These are phyloP conservation scores for Ruellia speciosa DNA, from an alignment of 305 asterid species.

Conservation along the genomic window DNA sequence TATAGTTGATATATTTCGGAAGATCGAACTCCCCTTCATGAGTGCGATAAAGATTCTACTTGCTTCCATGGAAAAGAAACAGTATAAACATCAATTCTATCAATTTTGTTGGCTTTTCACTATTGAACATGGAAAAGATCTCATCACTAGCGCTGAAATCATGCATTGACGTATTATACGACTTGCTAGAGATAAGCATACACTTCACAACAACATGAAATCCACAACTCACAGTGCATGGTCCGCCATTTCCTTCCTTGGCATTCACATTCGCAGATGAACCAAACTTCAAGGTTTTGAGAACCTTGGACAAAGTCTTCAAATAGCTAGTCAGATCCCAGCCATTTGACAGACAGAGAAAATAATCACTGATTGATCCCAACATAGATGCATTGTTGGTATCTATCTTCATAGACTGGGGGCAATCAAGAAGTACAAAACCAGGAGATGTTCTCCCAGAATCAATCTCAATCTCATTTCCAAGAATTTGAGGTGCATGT, in stretches of 20 bases:
- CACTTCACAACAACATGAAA: conserved; percentile 14
- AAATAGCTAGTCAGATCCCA: conserved; percentile 95
- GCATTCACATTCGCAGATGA: conserved; percentile 55
- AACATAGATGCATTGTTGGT: conserved; percentile 84
- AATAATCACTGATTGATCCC: conserved; percentile 98
- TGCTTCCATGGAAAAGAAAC: background rate
- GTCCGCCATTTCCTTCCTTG: conserved; percentile 87
- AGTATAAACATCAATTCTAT: no score
- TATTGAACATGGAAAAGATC: conserved; percentile 8
- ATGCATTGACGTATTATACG: conserved; percentile 10
- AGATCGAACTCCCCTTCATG: background rate
- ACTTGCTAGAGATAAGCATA: background rate
- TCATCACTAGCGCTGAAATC: conserved; percentile 8
- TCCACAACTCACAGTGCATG: conserved; percentile 70
- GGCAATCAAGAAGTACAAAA: conserved; percentile 91
- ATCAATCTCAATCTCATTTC: conserved; percentile 87
- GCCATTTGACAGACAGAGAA: conserved; percentile 96
- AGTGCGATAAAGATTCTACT: no score
- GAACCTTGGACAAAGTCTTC: conserved; percentile 87
- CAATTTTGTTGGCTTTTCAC: background rate
- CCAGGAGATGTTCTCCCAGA: conserved; percentile 76
- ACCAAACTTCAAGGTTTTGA: conserved; percentile 67
- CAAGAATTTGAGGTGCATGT: conserved; percentile 77
- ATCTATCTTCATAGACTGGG: conserved; percentile 98
- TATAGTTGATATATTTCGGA: conserved; percentile 7